Evolutionary conservation across 169 alveolate genomes (phyloP), one percentile per base, ranked within the genome.

Genomic region (Eimeria falciformis): DNA sequence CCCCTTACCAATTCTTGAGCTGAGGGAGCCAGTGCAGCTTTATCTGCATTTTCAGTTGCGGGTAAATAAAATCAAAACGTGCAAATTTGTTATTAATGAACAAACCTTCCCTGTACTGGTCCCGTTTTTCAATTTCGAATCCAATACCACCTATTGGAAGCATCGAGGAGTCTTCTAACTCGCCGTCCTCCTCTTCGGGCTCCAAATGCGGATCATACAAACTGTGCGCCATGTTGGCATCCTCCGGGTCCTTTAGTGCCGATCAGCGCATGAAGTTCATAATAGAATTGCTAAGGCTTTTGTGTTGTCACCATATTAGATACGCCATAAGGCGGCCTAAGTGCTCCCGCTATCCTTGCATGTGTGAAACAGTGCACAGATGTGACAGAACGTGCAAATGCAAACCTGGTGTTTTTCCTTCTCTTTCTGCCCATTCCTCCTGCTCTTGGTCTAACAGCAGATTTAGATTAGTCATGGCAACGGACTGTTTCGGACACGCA

Each of bases 91-190:
- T n/a, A n/a, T 50, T 50, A 50, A 14, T 50, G 62, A 11, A 18
- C 87, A 47, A 25, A 75, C 87, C 87, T 27, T n/a, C 87, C 14
- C 6, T 37, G 23, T 12, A 2, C 71, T 78, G 53, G 18, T 78
- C 87, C 50, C 71, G 68, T 27, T 78, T 78, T 29, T 78, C 87
- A 12, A 78, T 4, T 50, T 78, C 87, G 50, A 27, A 78, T 2
- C 87, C 87, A 46, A 78, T 29, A n/a, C 87, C 87, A 11, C 50
- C 50, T 25, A 40, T 18, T 21, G 87, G 71, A n/a, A 78, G 50
- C 87, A 78, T 78, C 25, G 87, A 78, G 5, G 87, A 47, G 87
- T 78, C 87, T 27, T 78, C 87, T 14, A 78, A 56, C 25, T 78
- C 87, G 1, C 71, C 87, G 4, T 53, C 87, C 2, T 47, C 71